Base-by-base conservation (phyloP, 2,329 filamentous ascomycete genomes). In the Claviceps maximensis region DNA sequence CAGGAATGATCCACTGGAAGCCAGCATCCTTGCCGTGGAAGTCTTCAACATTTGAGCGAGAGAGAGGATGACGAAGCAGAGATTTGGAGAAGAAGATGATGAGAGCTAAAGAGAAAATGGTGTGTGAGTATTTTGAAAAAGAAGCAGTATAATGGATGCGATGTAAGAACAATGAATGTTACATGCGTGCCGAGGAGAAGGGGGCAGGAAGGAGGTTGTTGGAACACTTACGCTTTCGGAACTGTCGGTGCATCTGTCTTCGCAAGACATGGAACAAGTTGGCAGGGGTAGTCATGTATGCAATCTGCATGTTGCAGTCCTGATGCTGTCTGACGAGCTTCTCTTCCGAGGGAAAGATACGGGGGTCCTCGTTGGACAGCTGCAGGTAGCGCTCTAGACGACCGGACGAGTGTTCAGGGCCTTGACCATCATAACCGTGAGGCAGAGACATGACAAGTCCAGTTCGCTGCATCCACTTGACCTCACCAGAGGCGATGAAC, bases 301-400 rank as follows among this genome's bases (percentile, higher is more conserved):
- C 89, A 68, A 98, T 86, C 75, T 98, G 93, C 83, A 98, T 95
- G 76, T 98, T 98, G 79, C 89, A 95, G 74, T 98, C 93, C 75
- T 98, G 93, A 76, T 98, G 93, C 73, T 97, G 93, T 61, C 93
- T 89, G 53, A 94, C 84, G 56, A 97, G 82, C 77, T 93, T 96
- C 60, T 95, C 89, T 33, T 80, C 76, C 1, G 82, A 78, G 51
- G 93, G 93, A 83, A 89, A 98, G 63, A 93, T 80, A 58, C 93
- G 87, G 53, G 93, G 90, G 66, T 98, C 93, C 70, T 98, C 93
- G 72, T 97, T 97, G 74, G 86, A 93, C 56, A 98, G 83, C 72
- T 97, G 93, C 58, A 98, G 79, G 74, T 95, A 98, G 64, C 93
- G 87, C 76, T 98, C 93, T 72, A 98, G 87, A 69, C 93, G 87